Evolutionary conservation across 169 alveolate genomes (phyloP).

Genomic region (Plasmodium yoelii): DNA sequence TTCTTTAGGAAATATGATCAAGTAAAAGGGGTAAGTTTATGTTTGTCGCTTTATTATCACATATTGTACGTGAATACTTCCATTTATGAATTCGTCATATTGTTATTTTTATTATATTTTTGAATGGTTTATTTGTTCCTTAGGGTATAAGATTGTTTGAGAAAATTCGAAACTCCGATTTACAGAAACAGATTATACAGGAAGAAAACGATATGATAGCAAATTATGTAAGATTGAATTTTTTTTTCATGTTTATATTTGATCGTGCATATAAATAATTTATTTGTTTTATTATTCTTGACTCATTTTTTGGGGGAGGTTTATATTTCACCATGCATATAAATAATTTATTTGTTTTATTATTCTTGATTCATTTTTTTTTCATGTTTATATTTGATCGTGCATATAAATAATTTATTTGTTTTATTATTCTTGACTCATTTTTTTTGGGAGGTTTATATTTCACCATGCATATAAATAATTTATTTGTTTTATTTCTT

Average conservation of each 20-base stretch:
- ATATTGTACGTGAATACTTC: no score
- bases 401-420: neutral
- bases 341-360: no score
- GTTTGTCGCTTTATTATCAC: neutral
- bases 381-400: neutral
- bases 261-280: neutral
- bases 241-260: neutral
- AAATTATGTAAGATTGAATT: conserved; percentile 19
- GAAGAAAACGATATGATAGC: conserved; percentile 60
- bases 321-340: no score
- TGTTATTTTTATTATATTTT: neutral
- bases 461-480: no score
- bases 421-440: neutral
- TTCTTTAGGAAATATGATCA: conserved; percentile 42
- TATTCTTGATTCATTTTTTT: neutral
- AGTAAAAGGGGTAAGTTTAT: conserved; percentile 50
- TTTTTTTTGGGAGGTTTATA: neutral
- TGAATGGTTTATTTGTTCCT: neutral
- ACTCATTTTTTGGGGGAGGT: no score
- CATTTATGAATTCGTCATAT: neutral
- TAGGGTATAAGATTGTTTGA: conserved; percentile 56
- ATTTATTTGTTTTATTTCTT: neutral
- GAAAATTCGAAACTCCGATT: conserved; percentile 38
- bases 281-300: neutral
- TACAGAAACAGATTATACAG: conserved; percentile 50